A percentile compares a stretch with the other conserved stretches of the same genome.
Conservation (phyloP, 78 protist species). For the Dictyostelium brefeldianum region DNA sequence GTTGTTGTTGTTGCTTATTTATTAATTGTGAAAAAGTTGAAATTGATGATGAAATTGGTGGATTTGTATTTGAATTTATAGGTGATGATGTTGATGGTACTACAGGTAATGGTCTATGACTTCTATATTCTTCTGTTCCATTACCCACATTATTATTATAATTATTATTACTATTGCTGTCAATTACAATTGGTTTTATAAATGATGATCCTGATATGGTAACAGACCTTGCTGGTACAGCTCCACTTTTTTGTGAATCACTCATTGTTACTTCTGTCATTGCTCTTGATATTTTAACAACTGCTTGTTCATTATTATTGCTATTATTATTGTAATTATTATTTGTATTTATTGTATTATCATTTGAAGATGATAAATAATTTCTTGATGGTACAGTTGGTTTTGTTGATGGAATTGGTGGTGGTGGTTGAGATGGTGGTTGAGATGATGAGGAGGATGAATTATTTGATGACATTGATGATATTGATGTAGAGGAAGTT, state of each 20-base stretch:
- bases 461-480: background rate
- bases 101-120: constrained; percentile 39
- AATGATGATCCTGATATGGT: constrained; percentile 45
- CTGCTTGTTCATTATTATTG: background rate
- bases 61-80: background rate
- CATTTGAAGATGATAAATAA: constrained; percentile 2
- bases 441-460: background rate
- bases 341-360: background rate
- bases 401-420: constrained; percentile 5
- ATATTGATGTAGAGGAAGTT: background rate
- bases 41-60: constrained; percentile 1
- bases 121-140: background rate
- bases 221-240: constrained; percentile 32
- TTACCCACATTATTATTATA: background rate
- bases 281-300: constrained; percentile 30
- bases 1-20: background rate
- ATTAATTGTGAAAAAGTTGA: background rate
- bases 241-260: constrained; percentile 30
- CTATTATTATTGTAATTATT: background rate
- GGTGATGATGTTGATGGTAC: background rate
- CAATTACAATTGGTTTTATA: background rate
- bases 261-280: constrained; percentile 49
- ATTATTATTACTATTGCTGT: background rate
- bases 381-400: constrained; percentile 20
- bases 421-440: constrained; percentile 22